Conservation (phyloP, 1,284 basidiomycete species). For the Puccinia horiana region DNA sequence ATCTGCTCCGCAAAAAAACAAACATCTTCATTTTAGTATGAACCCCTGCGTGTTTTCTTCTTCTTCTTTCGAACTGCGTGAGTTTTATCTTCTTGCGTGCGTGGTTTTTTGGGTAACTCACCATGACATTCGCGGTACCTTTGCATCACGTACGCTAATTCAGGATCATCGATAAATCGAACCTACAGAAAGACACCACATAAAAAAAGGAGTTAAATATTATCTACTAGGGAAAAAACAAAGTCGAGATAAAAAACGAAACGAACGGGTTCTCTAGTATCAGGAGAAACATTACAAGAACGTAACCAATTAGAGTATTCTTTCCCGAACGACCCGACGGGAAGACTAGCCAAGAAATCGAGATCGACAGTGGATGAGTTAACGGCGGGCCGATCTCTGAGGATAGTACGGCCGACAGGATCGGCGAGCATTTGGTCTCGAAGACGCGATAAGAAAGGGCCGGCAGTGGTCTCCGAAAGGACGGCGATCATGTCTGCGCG, state of each 20-base stretch:
- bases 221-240: slow-evolving; percentile 37
- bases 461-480: slow-evolving; percentile 84
- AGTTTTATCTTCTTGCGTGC: not conserved
- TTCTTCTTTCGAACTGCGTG: not conserved
- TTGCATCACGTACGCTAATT: slow-evolving; percentile 90
- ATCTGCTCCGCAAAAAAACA: slow-evolving; percentile 61
- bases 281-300: slow-evolving; percentile 86
- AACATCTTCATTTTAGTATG: too few species aligned
- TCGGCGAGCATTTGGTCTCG: slow-evolving; percentile 72
- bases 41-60: not conserved
- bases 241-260: not conserved
- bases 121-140: slow-evolving; percentile 91
- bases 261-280: slow-evolving; percentile 84
- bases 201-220: not conserved
- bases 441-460: slow-evolving; percentile 74
- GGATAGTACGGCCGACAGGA: slow-evolving; percentile 74
- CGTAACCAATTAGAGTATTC: slow-evolving; percentile 90
- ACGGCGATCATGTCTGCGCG: slow-evolving; percentile 92
- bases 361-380: slow-evolving; percentile 77
- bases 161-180: slow-evolving; percentile 87
- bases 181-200: slow-evolving; percentile 64
- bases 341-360: slow-evolving; percentile 66
- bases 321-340: slow-evolving; percentile 79
- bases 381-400: slow-evolving; percentile 80
- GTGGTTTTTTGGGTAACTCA: not conserved